Conservation (phyloP, 345 rosid species). For the Cardamine resedifolia region DNA sequence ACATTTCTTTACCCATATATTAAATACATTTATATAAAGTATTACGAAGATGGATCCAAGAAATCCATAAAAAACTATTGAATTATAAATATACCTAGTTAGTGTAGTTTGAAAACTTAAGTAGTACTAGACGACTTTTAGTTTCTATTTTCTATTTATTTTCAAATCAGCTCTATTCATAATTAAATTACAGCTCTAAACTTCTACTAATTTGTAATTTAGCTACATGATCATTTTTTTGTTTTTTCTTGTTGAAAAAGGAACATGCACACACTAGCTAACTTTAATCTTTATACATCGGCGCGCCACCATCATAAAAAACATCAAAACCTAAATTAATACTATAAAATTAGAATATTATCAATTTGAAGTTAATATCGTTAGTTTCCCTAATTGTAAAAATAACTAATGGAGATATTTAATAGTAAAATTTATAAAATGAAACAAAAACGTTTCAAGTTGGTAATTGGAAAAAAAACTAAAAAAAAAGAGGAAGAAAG, state of each 20-base stretch:
- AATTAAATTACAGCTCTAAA: neutral
- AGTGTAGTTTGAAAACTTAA: neutral
- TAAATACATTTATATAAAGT: neutral
- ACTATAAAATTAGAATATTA: neutral
- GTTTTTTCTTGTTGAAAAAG: slow-evolving; percentile 14
- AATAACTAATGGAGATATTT: neutral
- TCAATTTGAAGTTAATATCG: neutral
- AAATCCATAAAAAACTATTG: neutral
- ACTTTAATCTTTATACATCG: slow-evolving; percentile 32
- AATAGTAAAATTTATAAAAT: neutral
- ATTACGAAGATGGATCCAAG: slow-evolving; percentile 16
- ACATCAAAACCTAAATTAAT: slow-evolving; percentile 26
- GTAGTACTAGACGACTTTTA: slow-evolving; percentile 16
- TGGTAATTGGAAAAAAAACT: neutral
- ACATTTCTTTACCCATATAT: neutral
- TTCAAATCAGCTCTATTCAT: neutral
- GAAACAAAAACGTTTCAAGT: neutral
- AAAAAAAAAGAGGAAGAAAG: slow-evolving; percentile 28
- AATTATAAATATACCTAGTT: neutral
- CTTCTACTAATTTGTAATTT: neutral
- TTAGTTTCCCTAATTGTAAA: neutral
- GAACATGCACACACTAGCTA: slow-evolving; percentile 23
- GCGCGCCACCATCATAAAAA: slow-evolving; percentile 29
- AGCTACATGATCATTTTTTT: slow-evolving; percentile 1
- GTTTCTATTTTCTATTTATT: neutral